A percentile compares a stretch with the other conserved stretches of the same genome.
These are phyloP conservation scores for Raffaelea arxii DNA, from an alignment of 2,329 filamentous ascomycete species.

Conservation along the genomic window DNA sequence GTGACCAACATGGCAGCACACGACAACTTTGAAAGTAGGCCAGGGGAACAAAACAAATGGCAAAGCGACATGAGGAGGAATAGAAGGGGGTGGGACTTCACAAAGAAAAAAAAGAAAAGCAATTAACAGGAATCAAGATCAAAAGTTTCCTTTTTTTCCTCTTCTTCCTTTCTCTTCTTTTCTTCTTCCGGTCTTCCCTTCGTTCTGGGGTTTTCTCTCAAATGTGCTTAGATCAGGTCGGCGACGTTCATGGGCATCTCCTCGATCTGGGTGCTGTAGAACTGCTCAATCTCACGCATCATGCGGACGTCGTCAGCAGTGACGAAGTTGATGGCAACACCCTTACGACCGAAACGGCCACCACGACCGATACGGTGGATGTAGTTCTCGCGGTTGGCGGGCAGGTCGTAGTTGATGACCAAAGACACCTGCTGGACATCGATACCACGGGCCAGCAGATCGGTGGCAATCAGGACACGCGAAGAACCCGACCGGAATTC, in stretches of 20 bases:
- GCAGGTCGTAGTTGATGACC: slow-evolving; percentile 99
- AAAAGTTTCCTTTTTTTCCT: too few relatives aligned
- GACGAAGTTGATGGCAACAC: slow-evolving; percentile 99
- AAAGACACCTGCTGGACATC: slow-evolving; percentile 99
- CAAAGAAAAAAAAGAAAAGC: background rate
- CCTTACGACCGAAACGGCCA: slow-evolving; percentile 99
- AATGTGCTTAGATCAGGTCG: slow-evolving; percentile 69
- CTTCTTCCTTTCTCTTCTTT: too few relatives aligned
- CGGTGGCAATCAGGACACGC: slow-evolving; percentile 96
- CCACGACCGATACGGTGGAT: slow-evolving; percentile 99
- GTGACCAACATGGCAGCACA: too few relatives aligned
- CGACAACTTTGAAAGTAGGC: too few relatives aligned
- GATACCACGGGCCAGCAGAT: slow-evolving; percentile 97
- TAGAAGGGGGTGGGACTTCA: too few relatives aligned
- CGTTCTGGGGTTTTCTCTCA: too few relatives aligned
- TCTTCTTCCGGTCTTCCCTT: too few relatives aligned
- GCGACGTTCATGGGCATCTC: slow-evolving; percentile 98
- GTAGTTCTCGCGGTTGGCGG: slow-evolving; percentile 99
- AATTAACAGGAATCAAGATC: too few relatives aligned
- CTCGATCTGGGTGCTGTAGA: slow-evolving; percentile 99
- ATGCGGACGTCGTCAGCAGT: slow-evolving; percentile 98
- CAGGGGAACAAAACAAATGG: too few relatives aligned
- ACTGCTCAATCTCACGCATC: slow-evolving; percentile 99
- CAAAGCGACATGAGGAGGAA: too few relatives aligned
- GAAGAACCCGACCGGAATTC: slow-evolving; percentile 99